A percentile compares a stretch with the other conserved stretches of the same genome.
phyloP scores from a whole-genome alignment of 2,329 filamentous ascomycete genomes.

The Venturia effusa region DNA sequence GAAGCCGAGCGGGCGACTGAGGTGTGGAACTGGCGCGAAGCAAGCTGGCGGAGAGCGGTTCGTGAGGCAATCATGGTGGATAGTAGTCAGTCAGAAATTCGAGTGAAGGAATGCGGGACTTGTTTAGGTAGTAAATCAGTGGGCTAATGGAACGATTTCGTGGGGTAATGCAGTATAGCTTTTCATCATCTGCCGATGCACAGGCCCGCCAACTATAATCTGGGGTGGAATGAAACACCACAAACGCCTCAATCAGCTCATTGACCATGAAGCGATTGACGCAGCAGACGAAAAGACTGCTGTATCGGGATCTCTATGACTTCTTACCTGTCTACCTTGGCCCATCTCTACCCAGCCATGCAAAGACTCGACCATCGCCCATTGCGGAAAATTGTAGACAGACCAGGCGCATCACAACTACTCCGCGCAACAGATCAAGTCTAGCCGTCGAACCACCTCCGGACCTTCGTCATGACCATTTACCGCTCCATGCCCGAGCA shows the following conservation, averaged over 20 bases:
- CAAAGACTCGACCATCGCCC: background rate
- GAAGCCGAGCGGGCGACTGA: slow-evolving; percentile 53
- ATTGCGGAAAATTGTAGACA: background rate
- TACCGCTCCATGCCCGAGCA: background rate
- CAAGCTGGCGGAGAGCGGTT: slow-evolving; percentile 19
- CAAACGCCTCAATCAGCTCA: background rate
- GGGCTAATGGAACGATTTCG: background rate
- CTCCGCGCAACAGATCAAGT: background rate
- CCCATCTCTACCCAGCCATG: background rate
- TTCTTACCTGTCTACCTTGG: background rate
- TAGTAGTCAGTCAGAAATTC: background rate
- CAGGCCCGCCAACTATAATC: background rate
- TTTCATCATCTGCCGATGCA: background rate
- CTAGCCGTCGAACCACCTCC: background rate
- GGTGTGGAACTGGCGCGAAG: slow-evolving; percentile 20
- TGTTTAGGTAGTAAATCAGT: too few relatives aligned
- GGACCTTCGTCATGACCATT: background rate
- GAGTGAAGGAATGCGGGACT: background rate
- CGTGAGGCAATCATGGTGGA: slow-evolving; percentile 7
- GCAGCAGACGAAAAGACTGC: background rate
- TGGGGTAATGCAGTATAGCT: background rate
- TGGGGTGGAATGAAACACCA: background rate
- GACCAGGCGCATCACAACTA: background rate
- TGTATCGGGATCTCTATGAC: slow-evolving; percentile 7
- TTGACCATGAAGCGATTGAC: background rate